Evolutionary conservation across 2,329 filamentous ascomycete species (phyloP), one percentile per base, ranked within the genome.

Genomic region (Fusarium poae): DNA sequence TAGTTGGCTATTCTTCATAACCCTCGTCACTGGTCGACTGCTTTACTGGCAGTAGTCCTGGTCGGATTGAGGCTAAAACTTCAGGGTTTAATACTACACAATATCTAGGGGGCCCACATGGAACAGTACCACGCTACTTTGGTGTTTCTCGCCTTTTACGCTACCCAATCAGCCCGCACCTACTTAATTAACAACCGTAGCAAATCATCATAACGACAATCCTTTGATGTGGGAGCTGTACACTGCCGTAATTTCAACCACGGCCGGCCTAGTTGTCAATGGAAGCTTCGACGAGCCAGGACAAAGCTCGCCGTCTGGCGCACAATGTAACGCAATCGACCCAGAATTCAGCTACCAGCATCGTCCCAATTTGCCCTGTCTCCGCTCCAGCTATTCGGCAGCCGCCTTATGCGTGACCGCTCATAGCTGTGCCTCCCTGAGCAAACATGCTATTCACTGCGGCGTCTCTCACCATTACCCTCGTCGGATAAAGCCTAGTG

Each of bases 261-360:
- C 52, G 49, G 39, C 48, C 30, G 53, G 42, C 44, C 39, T 30
- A 46, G 39, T 57, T 53, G 57, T 67, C 43, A 56, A 53, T 44
- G 59, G 40, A 64, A 63, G 53, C 57, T 46, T 70, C 57, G 57
- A 40, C 57, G 61, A 27, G 13, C 48, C 48, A 39, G 23, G 25
- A 37, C 23, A 27, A 50, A 50, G 32, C 48, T 50, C 23, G n/a
- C 48, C 48, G 18, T 37, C 16, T 39, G 12, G 21, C 25, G 32
- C 16, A 39, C 32, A 62, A 70, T 71, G 67, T 66, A 65, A 74
- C 65, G 50, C 67, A 65, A 74, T 74, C 65, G 59, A 51, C 53
- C 65, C 53, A 58, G 62, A 67, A 68, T 61, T 72, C 63, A 60
- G 55, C 66, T 56, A 55, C 42, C 57, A 57, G 62, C 59, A 70